Conservation (phyloP, 257 asterid genomes). For the Rehmannia glutinosa region DNA sequence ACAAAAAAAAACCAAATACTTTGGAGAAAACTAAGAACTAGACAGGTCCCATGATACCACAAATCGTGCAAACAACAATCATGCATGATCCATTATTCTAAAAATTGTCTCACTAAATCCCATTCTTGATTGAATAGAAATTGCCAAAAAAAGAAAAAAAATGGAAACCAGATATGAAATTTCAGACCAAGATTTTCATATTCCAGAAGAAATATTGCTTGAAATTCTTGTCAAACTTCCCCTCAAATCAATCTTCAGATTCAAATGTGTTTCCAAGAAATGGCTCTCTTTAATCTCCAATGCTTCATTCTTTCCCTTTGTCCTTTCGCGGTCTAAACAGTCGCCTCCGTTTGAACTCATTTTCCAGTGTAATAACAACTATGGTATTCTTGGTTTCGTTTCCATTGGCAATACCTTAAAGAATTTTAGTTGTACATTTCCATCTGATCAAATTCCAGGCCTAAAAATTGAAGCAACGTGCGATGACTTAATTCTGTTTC, state of each 20-base stretch:
- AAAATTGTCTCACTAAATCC: too few relatives aligned
- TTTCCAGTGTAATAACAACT: constrained; percentile 15
- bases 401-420: not conserved
- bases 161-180: not conserved
- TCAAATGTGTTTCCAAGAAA: constrained; percentile 27
- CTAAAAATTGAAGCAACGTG: constrained; percentile 19
- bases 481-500: constrained; percentile 22
- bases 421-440: not conserved
- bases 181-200: not conserved
- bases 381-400: not conserved
- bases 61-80: too few relatives aligned
- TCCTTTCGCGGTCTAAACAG: not conserved
- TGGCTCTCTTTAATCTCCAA: constrained; percentile 26
- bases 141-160: too few relatives aligned
- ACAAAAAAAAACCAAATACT: too few relatives aligned
- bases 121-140: too few relatives aligned
- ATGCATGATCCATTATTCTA: too few relatives aligned
- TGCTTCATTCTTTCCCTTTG: constrained; percentile 1
- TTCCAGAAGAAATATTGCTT: constrained; percentile 17
- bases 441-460: not conserved
- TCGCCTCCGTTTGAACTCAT: constrained; percentile 23
- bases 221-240: constrained; percentile 28
- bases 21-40: too few relatives aligned
- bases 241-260: constrained; percentile 15
- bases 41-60: too few relatives aligned